Evolutionary conservation across 495 filamentous ascomycete species (phyloP).

Genomic region (Lichenothelia convexa): DNA sequence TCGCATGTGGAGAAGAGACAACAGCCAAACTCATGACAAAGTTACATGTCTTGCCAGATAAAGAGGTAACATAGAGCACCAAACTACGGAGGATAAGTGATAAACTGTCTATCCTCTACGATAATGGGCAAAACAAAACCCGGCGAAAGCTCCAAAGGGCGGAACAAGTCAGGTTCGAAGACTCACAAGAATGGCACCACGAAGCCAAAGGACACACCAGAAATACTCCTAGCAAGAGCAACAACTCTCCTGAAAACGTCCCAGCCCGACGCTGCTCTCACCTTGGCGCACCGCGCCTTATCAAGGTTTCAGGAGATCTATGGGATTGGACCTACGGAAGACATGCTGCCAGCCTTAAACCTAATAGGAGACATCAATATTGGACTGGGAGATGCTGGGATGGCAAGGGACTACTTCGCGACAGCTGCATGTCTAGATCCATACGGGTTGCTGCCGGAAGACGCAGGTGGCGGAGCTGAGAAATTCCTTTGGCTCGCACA

Average conservation of each 20-base stretch:
- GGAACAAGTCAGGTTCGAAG: slow-evolving; percentile 7
- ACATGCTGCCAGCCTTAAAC: slow-evolving; percentile 46
- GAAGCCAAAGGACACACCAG: slow-evolving; percentile 24
- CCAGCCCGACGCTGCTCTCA: slow-evolving; percentile 49
- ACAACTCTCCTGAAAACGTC: slow-evolving; percentile 50
- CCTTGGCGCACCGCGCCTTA: slow-evolving; percentile 43
- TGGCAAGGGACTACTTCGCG: slow-evolving; percentile 49
- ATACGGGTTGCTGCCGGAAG: slow-evolving; percentile 40
- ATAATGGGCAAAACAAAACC: slow-evolving; percentile 22
- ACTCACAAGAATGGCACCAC: slow-evolving; percentile 11
- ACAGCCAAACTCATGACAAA: too few species aligned
- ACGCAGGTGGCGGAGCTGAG: slow-evolving; percentile 64
- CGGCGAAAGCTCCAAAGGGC: slow-evolving; percentile 9
- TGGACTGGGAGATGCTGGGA: slow-evolving; percentile 61
- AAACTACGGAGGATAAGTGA: not conserved
- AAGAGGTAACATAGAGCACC: not conserved
- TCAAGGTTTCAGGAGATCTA: slow-evolving; percentile 25
- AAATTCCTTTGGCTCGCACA: slow-evolving; percentile 96
- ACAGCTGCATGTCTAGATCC: slow-evolving; percentile 55
- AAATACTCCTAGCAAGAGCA: slow-evolving; percentile 45
- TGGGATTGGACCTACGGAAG: slow-evolving; percentile 22
- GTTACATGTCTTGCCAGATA: too few species aligned
- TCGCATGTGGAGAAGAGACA: too few species aligned
- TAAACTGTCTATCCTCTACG: not conserved
- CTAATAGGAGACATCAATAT: slow-evolving; percentile 70